Evolutionary conservation across 202 grass and related monocot species (phyloP).

Genomic region (Carex arenaria): DNA sequence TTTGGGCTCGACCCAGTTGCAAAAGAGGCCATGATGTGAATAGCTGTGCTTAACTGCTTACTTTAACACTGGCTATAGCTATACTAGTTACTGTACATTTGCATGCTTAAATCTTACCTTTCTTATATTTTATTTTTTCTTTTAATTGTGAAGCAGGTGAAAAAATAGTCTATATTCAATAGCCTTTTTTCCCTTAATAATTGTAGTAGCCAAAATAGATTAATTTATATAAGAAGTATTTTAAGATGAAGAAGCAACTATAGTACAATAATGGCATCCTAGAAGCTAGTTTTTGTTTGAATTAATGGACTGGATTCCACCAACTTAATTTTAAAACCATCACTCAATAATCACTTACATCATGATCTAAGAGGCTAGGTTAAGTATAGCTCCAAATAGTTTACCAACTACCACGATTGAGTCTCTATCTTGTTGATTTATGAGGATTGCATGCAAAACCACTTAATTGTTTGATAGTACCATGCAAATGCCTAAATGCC

Average conservation of each 20-base stretch:
- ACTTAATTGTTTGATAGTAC: background rate
- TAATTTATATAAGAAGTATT: background rate
- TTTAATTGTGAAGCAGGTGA: background rate
- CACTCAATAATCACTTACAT: background rate
- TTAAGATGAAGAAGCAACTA: too few species aligned
- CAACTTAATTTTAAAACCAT: slow-evolving; percentile 2
- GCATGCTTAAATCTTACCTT: background rate
- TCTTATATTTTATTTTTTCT: background rate
- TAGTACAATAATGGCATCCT: background rate
- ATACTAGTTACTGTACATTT: slow-evolving; percentile 2
- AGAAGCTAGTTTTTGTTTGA: slow-evolving; percentile 5
- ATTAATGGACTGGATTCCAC: slow-evolving; percentile 19
- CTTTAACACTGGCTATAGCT: background rate
- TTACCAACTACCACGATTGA: background rate
- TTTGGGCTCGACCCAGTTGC: slow-evolving; percentile 2
- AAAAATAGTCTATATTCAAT: background rate
- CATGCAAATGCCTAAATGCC: background rate
- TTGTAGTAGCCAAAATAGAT: background rate
- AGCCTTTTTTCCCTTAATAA: background rate
- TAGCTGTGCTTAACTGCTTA: background rate
- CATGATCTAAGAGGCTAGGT: slow-evolving; percentile 20
- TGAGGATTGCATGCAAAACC: background rate
- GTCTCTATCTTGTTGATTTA: background rate
- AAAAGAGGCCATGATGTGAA: slow-evolving; percentile 9
- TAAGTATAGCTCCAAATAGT: background rate